Evolutionary conservation across 352 stramenopile species (phyloP).

Genomic region (Phytophthora kernoviae): DNA sequence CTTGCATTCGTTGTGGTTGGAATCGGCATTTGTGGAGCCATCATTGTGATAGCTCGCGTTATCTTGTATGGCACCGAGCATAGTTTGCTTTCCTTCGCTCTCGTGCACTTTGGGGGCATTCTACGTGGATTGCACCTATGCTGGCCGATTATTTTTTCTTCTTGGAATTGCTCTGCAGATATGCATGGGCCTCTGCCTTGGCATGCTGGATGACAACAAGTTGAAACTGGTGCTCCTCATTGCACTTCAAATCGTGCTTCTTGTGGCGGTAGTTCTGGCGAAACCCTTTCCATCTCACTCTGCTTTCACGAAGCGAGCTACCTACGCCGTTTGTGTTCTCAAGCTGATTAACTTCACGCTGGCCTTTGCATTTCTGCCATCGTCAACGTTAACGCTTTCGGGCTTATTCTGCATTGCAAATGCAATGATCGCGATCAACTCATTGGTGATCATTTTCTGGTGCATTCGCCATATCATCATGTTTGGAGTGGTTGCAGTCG

Average conservation of each 20-base stretch:
- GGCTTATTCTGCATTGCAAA: conserved; percentile 35
- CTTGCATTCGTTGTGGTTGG: conserved; percentile 40
- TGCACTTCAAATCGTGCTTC: conserved; percentile 44
- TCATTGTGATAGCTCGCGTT: conserved; percentile 36
- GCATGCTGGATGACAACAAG: conserved; percentile 41
- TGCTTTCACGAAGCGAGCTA: conserved; percentile 23
- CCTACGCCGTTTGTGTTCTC: conserved; percentile 32
- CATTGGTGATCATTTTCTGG: conserved; percentile 46
- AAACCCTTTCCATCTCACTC: conserved; percentile 28
- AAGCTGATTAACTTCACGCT: conserved; percentile 56
- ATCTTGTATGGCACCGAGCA: conserved; percentile 40
- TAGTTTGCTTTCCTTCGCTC: conserved; percentile 40
- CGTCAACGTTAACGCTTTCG: conserved; percentile 27
- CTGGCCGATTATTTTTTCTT: conserved; percentile 56
- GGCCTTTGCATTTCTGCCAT: conserved; percentile 51
- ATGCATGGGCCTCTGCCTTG: conserved; percentile 46
- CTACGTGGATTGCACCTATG: conserved; percentile 53
- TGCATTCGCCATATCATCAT: conserved; percentile 55
- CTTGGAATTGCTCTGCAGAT: conserved; percentile 49
- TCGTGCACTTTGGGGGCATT: conserved; percentile 54
- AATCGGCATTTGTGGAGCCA: conserved; percentile 29
- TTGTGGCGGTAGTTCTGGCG: conserved; percentile 34
- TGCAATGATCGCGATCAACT: conserved; percentile 52
- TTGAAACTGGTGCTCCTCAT: conserved; percentile 51
- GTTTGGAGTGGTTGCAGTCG: conserved; percentile 34